Evolutionary conservation across 305 asterid genomes (phyloP), one percentile per base, ranked within the genome.

Genomic region (Fraxinus platypoda): DNA sequence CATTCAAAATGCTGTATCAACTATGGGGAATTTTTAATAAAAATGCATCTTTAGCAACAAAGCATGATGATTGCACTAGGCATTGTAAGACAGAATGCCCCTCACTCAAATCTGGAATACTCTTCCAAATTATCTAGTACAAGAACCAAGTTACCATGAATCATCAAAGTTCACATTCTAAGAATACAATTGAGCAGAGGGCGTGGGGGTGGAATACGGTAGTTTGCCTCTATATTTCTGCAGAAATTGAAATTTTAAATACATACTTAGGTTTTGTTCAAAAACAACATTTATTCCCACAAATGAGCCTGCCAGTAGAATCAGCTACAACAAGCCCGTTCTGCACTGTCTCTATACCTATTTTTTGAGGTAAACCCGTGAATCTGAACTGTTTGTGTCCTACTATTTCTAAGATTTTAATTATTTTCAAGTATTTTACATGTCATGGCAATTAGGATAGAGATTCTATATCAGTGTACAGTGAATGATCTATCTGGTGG

Each of bases 1-100:
- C 76, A 83, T 62, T 64, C 49, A 62, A 31, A 83, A 59, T 59
- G 70, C 13, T 21, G 70, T 21, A 59, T 59, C 70, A 6, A 59
- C 70, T 21, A 59, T 59, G 30, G 5, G 15, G 1, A 59, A 23
- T 59, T 59, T 59, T 59, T 59, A 21, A 23, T 59, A 6, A 59
- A 59, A 54, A 54, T 54, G 66, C 66, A 54, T 54, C 66, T 6
- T 54, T n/a, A 54, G 26, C 66, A 54, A 54, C 66, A 54, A 54
- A 54, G 23, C 64, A 54, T 0, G 12, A 54, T 54, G 62, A n/a
- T 54, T n/a, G 19, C 26, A 19, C 64, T 54, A 54, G 64, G 25
- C 64, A 54, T 54, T 6, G 25, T n/a, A 54, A 54, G 64, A 52
- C 25, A 17, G 64, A 49, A 15, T 54, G 64, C 9, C 25, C 64